Conservation (phyloP, 768 basidiomycete species). For the Tulasnella calospora region DNA sequence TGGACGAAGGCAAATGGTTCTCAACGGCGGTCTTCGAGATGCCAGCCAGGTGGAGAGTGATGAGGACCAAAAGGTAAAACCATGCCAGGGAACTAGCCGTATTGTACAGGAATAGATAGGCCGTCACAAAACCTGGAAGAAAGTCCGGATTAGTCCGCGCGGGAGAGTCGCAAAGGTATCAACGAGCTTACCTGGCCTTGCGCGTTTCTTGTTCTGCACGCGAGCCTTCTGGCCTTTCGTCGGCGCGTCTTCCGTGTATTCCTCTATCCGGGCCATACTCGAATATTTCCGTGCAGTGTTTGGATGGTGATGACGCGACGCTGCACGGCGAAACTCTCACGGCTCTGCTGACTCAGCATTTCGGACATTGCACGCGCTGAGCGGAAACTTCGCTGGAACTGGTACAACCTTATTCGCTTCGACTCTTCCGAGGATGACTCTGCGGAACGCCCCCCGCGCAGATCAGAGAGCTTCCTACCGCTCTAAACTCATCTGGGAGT, state of each 20-base stretch:
- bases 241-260: neutral
- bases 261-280: neutral
- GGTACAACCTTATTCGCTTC: neutral
- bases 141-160: conserved; percentile 2
- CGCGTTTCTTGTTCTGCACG: neutral
- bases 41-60: conserved; percentile 49
- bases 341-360: neutral
- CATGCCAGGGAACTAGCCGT: conserved; percentile 67
- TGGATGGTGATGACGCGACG: neutral
- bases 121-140: neutral
- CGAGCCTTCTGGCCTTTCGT: neutral
- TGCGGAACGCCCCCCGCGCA: neutral
- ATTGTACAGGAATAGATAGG: conserved; percentile 78
- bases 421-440: conserved; percentile 7
- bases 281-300: neutral
- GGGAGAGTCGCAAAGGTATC: neutral
- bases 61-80: conserved; percentile 60
- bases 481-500: neutral
- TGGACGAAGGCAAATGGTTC: conserved; percentile 27
- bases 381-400: neutral
- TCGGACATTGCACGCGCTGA: neutral
- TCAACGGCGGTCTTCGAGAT: conserved; percentile 31
- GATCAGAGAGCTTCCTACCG: neutral
- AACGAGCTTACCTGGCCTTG: neutral
- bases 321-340: neutral